Conservation (phyloP, 805 yeast genomes). For the Komagataella mondaviorum region DNA sequence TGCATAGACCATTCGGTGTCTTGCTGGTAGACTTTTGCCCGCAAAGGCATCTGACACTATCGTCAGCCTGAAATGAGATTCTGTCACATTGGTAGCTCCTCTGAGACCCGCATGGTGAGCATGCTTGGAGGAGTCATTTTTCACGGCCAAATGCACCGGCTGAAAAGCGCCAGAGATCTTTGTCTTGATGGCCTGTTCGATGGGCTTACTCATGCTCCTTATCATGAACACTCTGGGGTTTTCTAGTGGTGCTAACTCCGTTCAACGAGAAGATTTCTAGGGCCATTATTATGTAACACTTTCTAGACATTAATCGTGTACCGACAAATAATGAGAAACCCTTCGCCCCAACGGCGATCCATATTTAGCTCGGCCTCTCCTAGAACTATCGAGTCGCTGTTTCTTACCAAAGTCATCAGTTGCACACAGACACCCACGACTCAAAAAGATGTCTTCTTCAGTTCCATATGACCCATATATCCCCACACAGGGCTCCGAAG, state of each 20-base stretch:
- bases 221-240: not conserved
- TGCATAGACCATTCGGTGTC: constrained; percentile 68
- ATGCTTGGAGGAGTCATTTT: constrained; percentile 81
- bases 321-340: not conserved
- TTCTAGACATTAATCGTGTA: not conserved
- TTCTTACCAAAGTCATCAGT: not conserved
- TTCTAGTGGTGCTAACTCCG: not conserved
- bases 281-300: not conserved
- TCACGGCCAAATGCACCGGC: constrained; percentile 36
- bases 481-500: constrained; percentile 33
- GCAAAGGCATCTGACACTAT: constrained; percentile 58
- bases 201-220: constrained; percentile 19
- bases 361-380: not conserved
- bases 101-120: constrained; percentile 76
- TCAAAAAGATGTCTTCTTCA: constrained; percentile 48
- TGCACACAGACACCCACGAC: not conserved
- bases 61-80: constrained; percentile 72
- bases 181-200: constrained; percentile 31
- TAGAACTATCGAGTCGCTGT: not conserved
- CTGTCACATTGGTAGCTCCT: constrained; percentile 56
- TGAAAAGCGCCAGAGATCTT: constrained; percentile 27
- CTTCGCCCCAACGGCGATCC: not conserved
- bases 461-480: constrained; percentile 81
- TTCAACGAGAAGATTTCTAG: not conserved
- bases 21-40: constrained; percentile 51